Conservation (phyloP, 208 protist species). For the Crithidia thermophila region DNA sequence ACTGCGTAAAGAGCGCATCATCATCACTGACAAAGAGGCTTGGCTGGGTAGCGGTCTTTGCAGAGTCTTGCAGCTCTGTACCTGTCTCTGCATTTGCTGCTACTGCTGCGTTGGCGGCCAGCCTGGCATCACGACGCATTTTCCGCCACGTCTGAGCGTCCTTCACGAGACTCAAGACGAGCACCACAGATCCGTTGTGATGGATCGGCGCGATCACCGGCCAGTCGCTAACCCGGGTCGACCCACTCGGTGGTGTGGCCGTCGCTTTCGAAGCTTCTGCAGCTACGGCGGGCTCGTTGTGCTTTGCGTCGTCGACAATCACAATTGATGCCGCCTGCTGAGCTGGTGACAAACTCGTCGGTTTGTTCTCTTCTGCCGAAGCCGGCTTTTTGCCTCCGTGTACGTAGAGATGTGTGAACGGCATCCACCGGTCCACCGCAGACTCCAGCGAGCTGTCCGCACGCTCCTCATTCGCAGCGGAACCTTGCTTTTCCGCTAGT, state of each 20-base stretch:
- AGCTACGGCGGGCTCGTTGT: neutral
- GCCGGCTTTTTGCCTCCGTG: neutral
- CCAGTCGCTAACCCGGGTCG: too few species aligned
- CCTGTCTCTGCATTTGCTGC: neutral
- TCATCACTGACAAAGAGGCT: conserved; percentile 16
- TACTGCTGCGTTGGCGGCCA: neutral
- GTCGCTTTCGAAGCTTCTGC: neutral
- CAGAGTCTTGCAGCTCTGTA: neutral
- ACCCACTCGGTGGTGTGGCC: neutral
- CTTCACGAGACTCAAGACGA: conserved; percentile 11
- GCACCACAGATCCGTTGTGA: neutral
- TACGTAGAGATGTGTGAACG: conserved; percentile 7
- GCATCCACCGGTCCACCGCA: conserved; percentile 9
- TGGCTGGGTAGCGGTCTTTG: neutral
- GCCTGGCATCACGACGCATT: conserved; percentile 8
- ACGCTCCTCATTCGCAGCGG: neutral
- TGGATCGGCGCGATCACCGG: neutral
- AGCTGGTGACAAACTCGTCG: too few species aligned
- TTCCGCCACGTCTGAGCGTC: conserved; percentile 5
- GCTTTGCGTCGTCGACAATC: neutral
- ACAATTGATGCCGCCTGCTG: neutral
- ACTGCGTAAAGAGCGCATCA: conserved; percentile 19
- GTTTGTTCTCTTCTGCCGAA: neutral
- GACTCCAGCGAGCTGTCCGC: neutral
- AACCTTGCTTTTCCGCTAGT: neutral